Evolutionary conservation across 1,284 basidiomycete species (phyloP), one percentile per base, ranked within the genome.

Genomic region (Lentinula novae-zelandiae): DNA sequence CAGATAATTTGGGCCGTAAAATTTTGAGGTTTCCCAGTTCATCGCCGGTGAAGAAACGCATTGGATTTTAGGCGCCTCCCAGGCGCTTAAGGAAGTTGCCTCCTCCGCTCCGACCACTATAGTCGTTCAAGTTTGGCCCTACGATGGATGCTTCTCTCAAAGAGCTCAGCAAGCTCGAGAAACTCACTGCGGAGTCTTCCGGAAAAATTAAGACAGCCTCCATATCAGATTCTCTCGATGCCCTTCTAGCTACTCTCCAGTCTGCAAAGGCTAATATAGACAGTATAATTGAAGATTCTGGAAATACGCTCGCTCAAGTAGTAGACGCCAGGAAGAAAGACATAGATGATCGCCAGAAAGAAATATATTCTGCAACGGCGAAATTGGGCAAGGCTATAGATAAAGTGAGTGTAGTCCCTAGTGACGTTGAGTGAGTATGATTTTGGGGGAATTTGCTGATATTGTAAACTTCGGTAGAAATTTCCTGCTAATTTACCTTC

Each of bases 281-380:
- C n/a, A 76, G 78, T 33, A 77, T 81, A 36, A 78, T 83, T 2
- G 78, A 83, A 58, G 80, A 81, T 6, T 80, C 83, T 40, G 77
- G 90, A 22, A 73, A 72, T 27, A 72, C 80, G 9, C 73, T 95
- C 22, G 76, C 82, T 22, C 83, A 83, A 69, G 77, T 78, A 2
- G 78, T 92, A 2, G 89, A 91, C 48, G 72, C 77, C 2, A 84
- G 78, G 70, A 94, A 91, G 84, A 93, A 89, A 72, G 92, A 93
- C 60, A 79, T 95, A 0, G 93, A 95, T 64, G 91, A 94, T 53
- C 82, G 87, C 1, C 86, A 95, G 77, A 96, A 95, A 73, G 93
- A 93, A 66, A 82, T 94, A 57, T 93, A 95, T 69, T 83, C 81
- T 27, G 85, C 87, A 1, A 75, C 96, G 5, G 83, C 86, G 17